Evolutionary conservation across 495 filamentous ascomycete genomes (phyloP).

Genomic region (Tuber aestivum): DNA sequence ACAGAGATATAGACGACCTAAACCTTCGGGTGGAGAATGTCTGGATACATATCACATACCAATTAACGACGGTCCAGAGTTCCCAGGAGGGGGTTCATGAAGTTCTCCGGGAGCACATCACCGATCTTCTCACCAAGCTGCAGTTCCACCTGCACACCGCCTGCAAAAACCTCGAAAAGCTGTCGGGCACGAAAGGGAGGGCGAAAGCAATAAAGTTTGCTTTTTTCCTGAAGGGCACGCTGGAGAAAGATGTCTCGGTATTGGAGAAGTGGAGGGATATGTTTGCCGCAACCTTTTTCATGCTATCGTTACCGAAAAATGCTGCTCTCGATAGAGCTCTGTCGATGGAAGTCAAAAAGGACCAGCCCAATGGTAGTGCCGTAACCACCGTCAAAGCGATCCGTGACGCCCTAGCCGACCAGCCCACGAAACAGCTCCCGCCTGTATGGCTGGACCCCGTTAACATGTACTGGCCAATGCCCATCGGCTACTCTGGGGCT

Average conservation of each 20-base stretch:
- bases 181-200: slow-evolving; percentile 30
- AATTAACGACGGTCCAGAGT: slow-evolving; percentile 44
- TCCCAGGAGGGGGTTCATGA: slow-evolving; percentile 44
- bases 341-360: slow-evolving; percentile 4
- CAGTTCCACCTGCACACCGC: slow-evolving; percentile 41
- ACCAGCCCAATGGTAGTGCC: slow-evolving; percentile 10
- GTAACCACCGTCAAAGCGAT: slow-evolving; percentile 18
- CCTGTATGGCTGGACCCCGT: neutral
- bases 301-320: slow-evolving; percentile 44
- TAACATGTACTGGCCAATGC: slow-evolving; percentile 21
- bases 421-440: neutral
- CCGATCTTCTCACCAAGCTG: slow-evolving; percentile 42
- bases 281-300: slow-evolving; percentile 46
- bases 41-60: slow-evolving; percentile 42
- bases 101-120: slow-evolving; percentile 42
- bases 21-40: slow-evolving; percentile 42
- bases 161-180: slow-evolving; percentile 30
- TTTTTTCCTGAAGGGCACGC: slow-evolving; percentile 31
- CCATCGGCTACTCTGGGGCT: slow-evolving; percentile 23
- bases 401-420: slow-evolving; percentile 18
- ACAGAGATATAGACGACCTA: slow-evolving; percentile 42
- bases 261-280: slow-evolving; percentile 46
- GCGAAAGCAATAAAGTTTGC: slow-evolving; percentile 18
- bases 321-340: slow-evolving; percentile 41
- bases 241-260: slow-evolving; percentile 43